Percentiles rank a stretch among this genome's conserved stretches.
Conservation (phyloP, 2,329 filamentous ascomycete genomes). For the Coniosporium tulheliwenetii region DNA sequence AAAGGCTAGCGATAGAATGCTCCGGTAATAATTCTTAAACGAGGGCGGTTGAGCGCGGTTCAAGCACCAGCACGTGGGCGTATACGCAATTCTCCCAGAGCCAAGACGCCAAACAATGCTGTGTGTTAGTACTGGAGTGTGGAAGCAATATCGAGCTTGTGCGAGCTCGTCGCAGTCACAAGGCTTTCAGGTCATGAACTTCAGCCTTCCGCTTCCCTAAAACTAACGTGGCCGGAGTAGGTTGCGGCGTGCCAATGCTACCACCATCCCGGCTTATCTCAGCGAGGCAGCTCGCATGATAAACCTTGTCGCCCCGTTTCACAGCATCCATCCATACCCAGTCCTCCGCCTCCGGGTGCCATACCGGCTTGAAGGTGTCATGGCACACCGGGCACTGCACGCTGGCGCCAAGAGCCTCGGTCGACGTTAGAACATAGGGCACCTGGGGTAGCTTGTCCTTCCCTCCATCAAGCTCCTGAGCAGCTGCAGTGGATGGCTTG, state of each 20-base stretch:
- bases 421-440: slow-evolving; percentile 70
- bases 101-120: too few species aligned
- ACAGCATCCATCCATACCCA: slow-evolving; percentile 93
- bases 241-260: slow-evolving; percentile 12
- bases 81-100: too few species aligned
- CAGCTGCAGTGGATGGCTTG: neutral
- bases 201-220: slow-evolving; percentile 19
- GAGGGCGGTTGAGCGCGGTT: too few species aligned
- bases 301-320: slow-evolving; percentile 62
- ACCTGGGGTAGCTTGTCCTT: slow-evolving; percentile 40
- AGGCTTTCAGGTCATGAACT: neutral
- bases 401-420: slow-evolving; percentile 58
- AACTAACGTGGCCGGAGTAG: neutral
- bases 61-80: too few species aligned
- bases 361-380: slow-evolving; percentile 83
- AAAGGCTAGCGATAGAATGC: too few species aligned
- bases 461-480: slow-evolving; percentile 11
- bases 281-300: slow-evolving; percentile 77
- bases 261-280: slow-evolving; percentile 50
- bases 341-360: slow-evolving; percentile 84
- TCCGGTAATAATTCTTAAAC: too few species aligned
- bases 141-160: too few species aligned
- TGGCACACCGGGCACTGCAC: slow-evolving; percentile 86
- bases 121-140: too few species aligned
- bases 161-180: too few species aligned